These are phyloP conservation scores for Antitrichia curtipendula DNA, from an alignment of 225 moss, liverwort and hornwort species.

Conservation along the genomic window DNA sequence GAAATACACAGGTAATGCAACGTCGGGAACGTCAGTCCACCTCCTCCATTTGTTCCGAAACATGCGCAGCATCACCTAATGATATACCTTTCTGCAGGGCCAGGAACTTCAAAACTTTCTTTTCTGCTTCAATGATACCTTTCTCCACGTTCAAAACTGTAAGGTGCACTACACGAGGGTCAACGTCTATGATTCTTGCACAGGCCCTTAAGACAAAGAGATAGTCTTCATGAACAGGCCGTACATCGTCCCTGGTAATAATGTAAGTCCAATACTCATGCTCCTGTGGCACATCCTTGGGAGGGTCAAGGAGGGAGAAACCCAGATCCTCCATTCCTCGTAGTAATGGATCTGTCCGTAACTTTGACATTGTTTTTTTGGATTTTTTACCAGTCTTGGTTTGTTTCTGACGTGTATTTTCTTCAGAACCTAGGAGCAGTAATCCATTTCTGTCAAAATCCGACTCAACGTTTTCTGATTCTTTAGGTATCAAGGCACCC, in stretches of 20 bases:
- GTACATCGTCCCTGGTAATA: constrained; percentile 7
- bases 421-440: not conserved
- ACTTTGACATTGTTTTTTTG: not conserved
- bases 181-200: constrained; percentile 51
- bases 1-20: not conserved
- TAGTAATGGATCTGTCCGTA: constrained; percentile 25
- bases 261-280: constrained; percentile 35
- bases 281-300: constrained; percentile 6
- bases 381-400: not conserved
- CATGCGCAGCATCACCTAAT: not conserved
- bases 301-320: constrained; percentile 41
- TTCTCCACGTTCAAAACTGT: constrained; percentile 60
- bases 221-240: constrained; percentile 65
- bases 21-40: not conserved
- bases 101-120: constrained; percentile 39
- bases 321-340: constrained; percentile 62
- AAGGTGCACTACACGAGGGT: constrained; percentile 52
- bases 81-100: not conserved
- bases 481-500: constrained; percentile 8
- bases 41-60: constrained; percentile 15
- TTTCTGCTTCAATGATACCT: constrained; percentile 48
- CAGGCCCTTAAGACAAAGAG: constrained; percentile 63
- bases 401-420: not conserved
- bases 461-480: not conserved
- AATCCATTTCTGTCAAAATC: not conserved